A percentile compares a stretch with the other conserved stretches of the same genome.
These are phyloP conservation scores for Yamadazyma ubonensis DNA, from an alignment of 805 yeast species.

Conservation along the genomic window DNA sequence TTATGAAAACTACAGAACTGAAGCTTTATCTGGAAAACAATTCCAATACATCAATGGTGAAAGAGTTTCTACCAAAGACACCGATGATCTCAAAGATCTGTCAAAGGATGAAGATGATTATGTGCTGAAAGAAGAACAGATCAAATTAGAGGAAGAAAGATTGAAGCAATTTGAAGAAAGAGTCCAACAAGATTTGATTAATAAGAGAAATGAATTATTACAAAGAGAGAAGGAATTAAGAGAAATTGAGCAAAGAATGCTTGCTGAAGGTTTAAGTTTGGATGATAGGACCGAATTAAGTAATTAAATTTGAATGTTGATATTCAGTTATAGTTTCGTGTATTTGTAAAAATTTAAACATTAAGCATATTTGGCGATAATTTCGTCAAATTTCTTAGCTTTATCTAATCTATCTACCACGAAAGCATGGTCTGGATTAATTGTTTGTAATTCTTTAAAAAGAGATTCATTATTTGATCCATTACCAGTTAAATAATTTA, in stretches of 20 bases:
- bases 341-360: too few species aligned
- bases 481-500: conserved; percentile 46
- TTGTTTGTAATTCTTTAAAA: conserved; percentile 43
- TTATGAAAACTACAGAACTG: conserved; percentile 89
- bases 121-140: conserved; percentile 79
- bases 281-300: conserved; percentile 20
- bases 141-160: conserved; percentile 85
- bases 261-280: conserved; percentile 52
- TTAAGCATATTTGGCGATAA: conserved; percentile 63
- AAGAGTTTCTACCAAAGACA: conserved; percentile 3
- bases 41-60: conserved; percentile 34
- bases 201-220: conserved; percentile 77
- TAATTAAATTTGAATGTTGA: too few species aligned
- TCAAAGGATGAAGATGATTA: conserved; percentile 25
- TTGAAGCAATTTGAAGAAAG: conserved; percentile 82
- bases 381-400: conserved; percentile 61
- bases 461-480: conserved; percentile 47
- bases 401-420: conserved; percentile 61
- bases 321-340: too few species aligned
- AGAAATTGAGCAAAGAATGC: conserved; percentile 72
- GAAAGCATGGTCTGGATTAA: conserved; percentile 57
- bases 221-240: conserved; percentile 82
- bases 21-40: conserved; percentile 67
- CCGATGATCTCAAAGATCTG: conserved; percentile 10
- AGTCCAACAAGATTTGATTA: conserved; percentile 81